Evolutionary conservation across 2,329 filamentous ascomycete genomes (phyloP), one percentile per base, ranked within the genome.

Genomic region (Apiospora arundinis): DNA sequence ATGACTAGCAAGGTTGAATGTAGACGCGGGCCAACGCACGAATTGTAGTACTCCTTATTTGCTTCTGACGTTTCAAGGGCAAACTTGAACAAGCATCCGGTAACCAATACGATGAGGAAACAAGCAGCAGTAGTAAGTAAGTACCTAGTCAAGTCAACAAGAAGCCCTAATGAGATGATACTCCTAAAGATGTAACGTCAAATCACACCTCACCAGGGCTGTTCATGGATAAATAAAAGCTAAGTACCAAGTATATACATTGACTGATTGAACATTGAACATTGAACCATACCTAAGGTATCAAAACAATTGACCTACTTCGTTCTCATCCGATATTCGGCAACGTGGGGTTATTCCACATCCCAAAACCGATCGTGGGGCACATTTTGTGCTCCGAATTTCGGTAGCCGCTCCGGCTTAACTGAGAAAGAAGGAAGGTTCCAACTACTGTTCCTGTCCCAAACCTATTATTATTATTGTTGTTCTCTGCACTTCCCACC

Each of bases 331-430:
- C 56, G 56, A 63, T 63, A 37, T 18, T 63, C 74, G 74, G 74
- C 71, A 74, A 73, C 69, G 73, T 70, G 72, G 74, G 73, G 72
- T 72, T n/a, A 14, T 14, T 63, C n/a, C 56, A 32, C 32, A 63
- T 70, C 69, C 56, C 56, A 40, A 40, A 63, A 63, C 56, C 56
- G 52, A 72, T 71, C 74, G 74, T 72, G 74, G 74, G 74, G 75
- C 74, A 74, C 63, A n/a, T 65, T 25, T 25, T 65, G 46, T 45
- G 52, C 70, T 68, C 42, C 71, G 69, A 70, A 72, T n/a, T 52
- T 71, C 66, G 46, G 70, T 42, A 40, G 56, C 42, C 32, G 42
- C 40, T 32, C 23, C 37, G n/a, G 66, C 66, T 67, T 46, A 48
- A 28, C 37, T 48, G 46, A 32, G 37, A 40, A 28, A 16, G 23